Base-by-base conservation (phyloP, 768 basidiomycete species). In the Lenzites betulinus region DNA sequence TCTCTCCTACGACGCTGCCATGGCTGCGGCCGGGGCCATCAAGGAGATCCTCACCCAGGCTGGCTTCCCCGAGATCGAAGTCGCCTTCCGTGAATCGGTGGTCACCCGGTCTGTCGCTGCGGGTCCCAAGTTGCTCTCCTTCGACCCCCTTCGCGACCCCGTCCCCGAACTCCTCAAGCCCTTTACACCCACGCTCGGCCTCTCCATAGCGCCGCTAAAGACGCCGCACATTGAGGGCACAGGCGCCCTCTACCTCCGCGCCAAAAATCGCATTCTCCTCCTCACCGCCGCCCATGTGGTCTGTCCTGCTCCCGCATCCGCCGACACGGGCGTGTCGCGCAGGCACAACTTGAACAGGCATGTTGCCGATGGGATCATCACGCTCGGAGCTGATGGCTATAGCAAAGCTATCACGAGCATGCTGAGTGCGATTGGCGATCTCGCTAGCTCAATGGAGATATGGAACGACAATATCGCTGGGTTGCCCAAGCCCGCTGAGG, bases 201-300 rank as follows among this genome's bases (percentile, higher is more conserved):
- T 46, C 44, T 46, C 44, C 44, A 46, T 46, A n/a, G 44, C 44
- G 20, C 44, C 41, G 11, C 41, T 42, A 8, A 18, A 42, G 41
- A 11, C 41, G 9, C 44, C 44, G 7, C 44, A 46, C 44, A 23
- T 46, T 18, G 44, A 46, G 23, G 44, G 44, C 8, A 78, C 78
- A 2, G 75, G 69, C 25, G 65, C 54, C 49, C 64, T 79, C 48
- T 79, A 69, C 67, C 53, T 73, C 65, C 66, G 70, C 63, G 54
- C 65, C 26, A 56, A 72, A 8, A 65, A 66, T 51, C 65, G 73
- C 59, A 35, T 68, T 51, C 18, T 74, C 52, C 65, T 77, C 47
- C 49, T 57, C 43, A 78, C 44, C 16, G 48, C 44, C 36, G 55
- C 55, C 36, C 78, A 78, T 59, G 77, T 78, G 53, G 73, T 67